Evolutionary conservation across 164 flowering plant species (phyloP), one percentile per base, ranked within the genome.

Genomic region (Warburgia ugandensis): DNA sequence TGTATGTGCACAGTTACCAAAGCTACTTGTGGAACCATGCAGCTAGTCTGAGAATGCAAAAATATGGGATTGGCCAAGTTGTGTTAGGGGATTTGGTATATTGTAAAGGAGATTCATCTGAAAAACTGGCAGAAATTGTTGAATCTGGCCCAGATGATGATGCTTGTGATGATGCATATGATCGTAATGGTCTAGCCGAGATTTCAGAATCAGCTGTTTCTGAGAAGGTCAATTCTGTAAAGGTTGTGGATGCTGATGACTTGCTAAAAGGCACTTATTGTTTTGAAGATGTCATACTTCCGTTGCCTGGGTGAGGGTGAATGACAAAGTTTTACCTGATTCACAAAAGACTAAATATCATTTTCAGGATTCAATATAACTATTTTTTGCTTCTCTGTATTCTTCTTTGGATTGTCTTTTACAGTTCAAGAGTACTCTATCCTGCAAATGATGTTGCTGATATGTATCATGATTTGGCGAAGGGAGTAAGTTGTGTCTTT

Each of bases 11-110:
- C 55, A 88, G 98, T 67, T 92, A 92, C 58, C 98, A 92, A 69
- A 92, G 98, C 72, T 92, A 76, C 72, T 64, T 92, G 59, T 92
- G 98, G 98, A 92, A 92, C 61, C 86, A 86, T 74, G 96, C 98
- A 39, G 84, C 98, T 43, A 87, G 94, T 53, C 16, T 47, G 56
- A 75, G 98, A 54, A 79, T 92, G 59, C 77, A 92, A 66, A 83
- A 77, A 67, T 76, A 81, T 69, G 96, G 95, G 61, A 63, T 59
- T 59, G 61, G 64, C 42, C 67, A 69, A 61, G 88, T 83, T 59
- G 83, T 78, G 48, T 36, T 76, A 48, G 98, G 98, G 53, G 98
- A 91, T 68, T 58, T 87, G 71, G 96, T 91, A 27, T 72, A 67
- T 59, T 67, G 69, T 63, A 83, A 85, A 70, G 78, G 58, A 59